These are phyloP conservation scores for Setaria italica DNA, from an alignment of 202 grass and related monocot genomes.

Conservation along the genomic window DNA sequence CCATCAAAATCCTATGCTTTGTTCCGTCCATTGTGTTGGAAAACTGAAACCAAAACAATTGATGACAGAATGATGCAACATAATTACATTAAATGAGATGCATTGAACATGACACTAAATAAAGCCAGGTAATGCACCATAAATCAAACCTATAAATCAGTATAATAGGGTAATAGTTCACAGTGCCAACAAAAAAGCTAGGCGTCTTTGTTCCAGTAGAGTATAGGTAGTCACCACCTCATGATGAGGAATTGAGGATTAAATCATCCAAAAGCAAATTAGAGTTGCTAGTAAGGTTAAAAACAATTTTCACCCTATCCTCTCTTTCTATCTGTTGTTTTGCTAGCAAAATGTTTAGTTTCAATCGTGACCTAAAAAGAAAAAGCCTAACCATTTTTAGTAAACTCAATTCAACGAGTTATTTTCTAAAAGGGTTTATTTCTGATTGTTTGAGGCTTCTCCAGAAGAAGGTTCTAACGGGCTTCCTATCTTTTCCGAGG, in stretches of 20 bases:
- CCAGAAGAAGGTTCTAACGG: background rate
- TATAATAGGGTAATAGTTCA: background rate
- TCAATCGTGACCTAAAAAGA: too few species aligned
- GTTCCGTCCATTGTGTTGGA: conserved; percentile 51
- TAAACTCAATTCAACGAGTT: background rate
- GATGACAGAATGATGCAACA: background rate
- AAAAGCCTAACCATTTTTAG: background rate
- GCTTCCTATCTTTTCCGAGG: background rate
- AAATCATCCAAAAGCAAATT: background rate
- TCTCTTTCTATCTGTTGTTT: background rate
- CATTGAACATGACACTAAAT: background rate
- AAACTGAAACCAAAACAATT: conserved; percentile 42
- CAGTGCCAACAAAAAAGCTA: background rate
- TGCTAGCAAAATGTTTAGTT: background rate
- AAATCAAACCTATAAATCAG: background rate
- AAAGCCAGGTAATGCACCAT: background rate
- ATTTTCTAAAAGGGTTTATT: background rate
- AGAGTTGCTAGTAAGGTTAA: background rate
- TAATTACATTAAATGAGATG: background rate
- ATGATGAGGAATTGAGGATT: background rate
- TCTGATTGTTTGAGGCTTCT: background rate
- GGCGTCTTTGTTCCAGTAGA: background rate
- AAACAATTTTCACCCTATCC: background rate
- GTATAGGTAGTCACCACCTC: background rate
- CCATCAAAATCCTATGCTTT: conserved; percentile 87